Base-by-base conservation (phyloP, 257 asterid species). In the Solanum etuberosum region DNA sequence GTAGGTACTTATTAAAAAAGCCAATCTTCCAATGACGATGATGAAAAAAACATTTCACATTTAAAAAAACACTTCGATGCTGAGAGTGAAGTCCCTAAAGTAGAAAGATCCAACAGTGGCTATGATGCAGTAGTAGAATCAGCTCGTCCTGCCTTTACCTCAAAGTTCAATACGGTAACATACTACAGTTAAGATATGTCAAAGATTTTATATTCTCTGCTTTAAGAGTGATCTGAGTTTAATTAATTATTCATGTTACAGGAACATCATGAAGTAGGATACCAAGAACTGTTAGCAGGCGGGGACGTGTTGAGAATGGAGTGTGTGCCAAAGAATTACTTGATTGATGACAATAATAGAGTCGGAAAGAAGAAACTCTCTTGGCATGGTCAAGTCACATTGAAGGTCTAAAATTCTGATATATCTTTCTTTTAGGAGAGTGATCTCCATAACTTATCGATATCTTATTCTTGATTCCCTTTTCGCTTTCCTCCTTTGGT, bases 351-450 rank as follows among this genome's bases (percentile, higher is more conserved):
- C 72, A 81, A 65, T 71, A 81, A 83, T 87, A 83, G 72, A 15
- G 72, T 37, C 27, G 89, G 89, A 83, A 90, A 88, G 87, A 65
- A 80, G 89, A 88, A 92, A 89, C 86, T 87, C 46, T 38, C 86
- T 72, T 80, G 87, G 92, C 92, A 88, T 29, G 90, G 87, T 90
- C 88, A 84, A 89, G 76, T 87, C 84, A 80, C 89, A 83, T 57
- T 89, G 43, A 91, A 86, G 86, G 87, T 90, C 85, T 90, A 31
- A 87, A 51, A 51, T 89, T 77, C n/a, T 1, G 61, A 42, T 40
- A 42, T 15, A 38, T 74, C 57, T 76, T 74, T 23, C 59, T 76
- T 76, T n/a, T 7, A 76, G 32, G 7, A 42, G 83, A 77, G 35
- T 25, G 14, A 77, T 77, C 83, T 77, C 14, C 83, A 42, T 77